Evolutionary conservation across 768 basidiomycete species (phyloP), one percentile per base, ranked within the genome.

Genomic region (Boletus rubropictus): DNA sequence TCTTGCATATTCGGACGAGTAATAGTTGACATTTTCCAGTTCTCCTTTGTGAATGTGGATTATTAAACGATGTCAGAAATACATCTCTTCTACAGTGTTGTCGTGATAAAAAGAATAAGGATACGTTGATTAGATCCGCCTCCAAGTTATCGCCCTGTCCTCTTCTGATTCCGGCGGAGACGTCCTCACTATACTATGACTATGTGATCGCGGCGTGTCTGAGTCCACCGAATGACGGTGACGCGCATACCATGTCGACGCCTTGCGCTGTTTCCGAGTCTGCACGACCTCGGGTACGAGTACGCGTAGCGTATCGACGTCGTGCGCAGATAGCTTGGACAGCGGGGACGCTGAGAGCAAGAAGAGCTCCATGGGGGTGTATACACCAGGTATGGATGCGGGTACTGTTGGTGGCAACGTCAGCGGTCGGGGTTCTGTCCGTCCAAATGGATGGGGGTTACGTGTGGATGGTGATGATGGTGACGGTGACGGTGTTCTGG

Each of bases 281-380:
- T 45, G 54, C 24, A 67, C 39, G 33, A 66, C 43, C 53, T 66
- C 66, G 20, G 64, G 64, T 18, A 42, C 66, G 18, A 40, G 31
- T 3, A 32, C 40, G 2, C 58, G 59, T 7, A 66, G 29, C 1
- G 41, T 38, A 5, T 49, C 50, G 12, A 52, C 18, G 7, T 50
- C 42, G 1, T 7, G 31, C 6, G 28, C 31, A 2, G 53, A 50
- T 3, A 57, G 39, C 27, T 40, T 50, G 10, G 51, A 39, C 5
- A 66, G 49, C 12, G 61, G 61, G 3, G 64, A 64, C 1, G 44
- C 20, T 4, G 61, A 38, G 21, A 69, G 51, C 0, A 41, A 18
- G 29, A 69, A 14, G 14, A 67, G 53, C 22, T 68, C 52, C 6
- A 51, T 46, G 24, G 56, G 61, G 2, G 59, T 55, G 44, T 67